phyloP scores from a whole-genome alignment of 768 basidiomycete species.

The Stropharia rugosoannulata region DNA sequence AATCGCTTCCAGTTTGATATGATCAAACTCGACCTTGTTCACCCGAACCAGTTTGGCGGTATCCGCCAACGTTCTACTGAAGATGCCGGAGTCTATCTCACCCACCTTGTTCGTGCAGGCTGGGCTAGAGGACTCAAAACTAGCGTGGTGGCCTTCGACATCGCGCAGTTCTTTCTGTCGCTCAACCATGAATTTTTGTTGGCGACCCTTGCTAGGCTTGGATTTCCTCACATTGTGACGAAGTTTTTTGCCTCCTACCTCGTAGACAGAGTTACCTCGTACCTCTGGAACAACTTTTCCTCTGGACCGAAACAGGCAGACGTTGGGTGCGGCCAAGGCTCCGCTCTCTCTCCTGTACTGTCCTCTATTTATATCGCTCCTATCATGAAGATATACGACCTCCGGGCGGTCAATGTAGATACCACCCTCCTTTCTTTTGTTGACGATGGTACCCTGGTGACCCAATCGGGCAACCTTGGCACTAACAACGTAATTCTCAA shows the following conservation, averaged over 20 bases:
- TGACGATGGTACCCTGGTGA: not conserved
- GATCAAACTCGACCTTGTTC: too few relatives aligned
- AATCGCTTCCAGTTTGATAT: too few relatives aligned
- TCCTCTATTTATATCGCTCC: not conserved
- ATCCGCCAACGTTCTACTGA: conserved; percentile 14
- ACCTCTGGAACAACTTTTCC: not conserved
- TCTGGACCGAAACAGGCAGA: not conserved
- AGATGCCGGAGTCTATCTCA: conserved; percentile 17
- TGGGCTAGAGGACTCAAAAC: conserved; percentile 17
- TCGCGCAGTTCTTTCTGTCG: not conserved
- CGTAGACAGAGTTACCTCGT: not conserved
- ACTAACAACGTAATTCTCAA: not conserved
- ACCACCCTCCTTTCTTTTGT: not conserved
- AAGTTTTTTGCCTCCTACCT: not conserved
- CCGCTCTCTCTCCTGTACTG: not conserved
- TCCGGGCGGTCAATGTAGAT: not conserved
- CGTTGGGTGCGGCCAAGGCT: not conserved
- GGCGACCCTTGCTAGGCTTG: too few relatives aligned
- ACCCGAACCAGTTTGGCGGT: too few relatives aligned
- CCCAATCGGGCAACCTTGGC: not conserved
- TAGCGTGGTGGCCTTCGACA: conserved; percentile 1
- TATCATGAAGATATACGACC: not conserved
- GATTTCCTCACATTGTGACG: not conserved
- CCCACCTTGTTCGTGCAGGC: conserved; percentile 14
- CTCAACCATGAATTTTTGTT: too few relatives aligned